Conservation (phyloP, 2,329 filamentous ascomycete species). For the Fusarium sublunatum region DNA sequence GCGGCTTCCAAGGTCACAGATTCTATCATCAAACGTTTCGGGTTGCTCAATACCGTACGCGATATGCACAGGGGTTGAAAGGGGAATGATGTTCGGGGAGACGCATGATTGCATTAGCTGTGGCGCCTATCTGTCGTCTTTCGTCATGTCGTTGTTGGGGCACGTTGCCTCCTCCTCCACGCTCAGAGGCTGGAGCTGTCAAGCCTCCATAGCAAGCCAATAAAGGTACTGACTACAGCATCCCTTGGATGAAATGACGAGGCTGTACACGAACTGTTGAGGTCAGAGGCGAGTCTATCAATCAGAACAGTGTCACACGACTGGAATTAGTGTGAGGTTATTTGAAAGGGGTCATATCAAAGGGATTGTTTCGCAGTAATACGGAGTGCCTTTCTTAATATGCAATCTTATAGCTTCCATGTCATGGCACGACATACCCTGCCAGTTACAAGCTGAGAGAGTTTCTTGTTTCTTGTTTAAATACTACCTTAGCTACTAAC, state of each 20-base stretch:
- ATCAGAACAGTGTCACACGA: constrained; percentile 23
- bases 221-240: constrained; percentile 13
- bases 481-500: too few species aligned
- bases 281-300: constrained; percentile 16
- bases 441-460: too few species aligned
- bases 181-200: constrained; percentile 33
- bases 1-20: constrained; percentile 4
- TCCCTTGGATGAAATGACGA: constrained; percentile 12
- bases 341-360: too few species aligned
- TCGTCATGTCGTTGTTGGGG: constrained; percentile 35
- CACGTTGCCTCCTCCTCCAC: constrained; percentile 34
- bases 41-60: constrained; percentile 10
- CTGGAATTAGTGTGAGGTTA: not conserved
- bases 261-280: constrained; percentile 12
- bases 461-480: too few species aligned
- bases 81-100: constrained; percentile 16
- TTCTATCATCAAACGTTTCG: constrained; percentile 24
- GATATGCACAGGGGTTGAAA: constrained; percentile 17
- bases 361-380: too few species aligned
- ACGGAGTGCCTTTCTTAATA: too few species aligned
- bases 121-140: constrained; percentile 38
- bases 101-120: constrained; percentile 27
- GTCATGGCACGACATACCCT: too few species aligned
- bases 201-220: constrained; percentile 17
- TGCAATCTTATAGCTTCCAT: too few species aligned